Evolutionary conservation across 169 alveolate species (phyloP), one percentile per base, ranked within the genome.

Genomic region (Plasmodium sp.): DNA sequence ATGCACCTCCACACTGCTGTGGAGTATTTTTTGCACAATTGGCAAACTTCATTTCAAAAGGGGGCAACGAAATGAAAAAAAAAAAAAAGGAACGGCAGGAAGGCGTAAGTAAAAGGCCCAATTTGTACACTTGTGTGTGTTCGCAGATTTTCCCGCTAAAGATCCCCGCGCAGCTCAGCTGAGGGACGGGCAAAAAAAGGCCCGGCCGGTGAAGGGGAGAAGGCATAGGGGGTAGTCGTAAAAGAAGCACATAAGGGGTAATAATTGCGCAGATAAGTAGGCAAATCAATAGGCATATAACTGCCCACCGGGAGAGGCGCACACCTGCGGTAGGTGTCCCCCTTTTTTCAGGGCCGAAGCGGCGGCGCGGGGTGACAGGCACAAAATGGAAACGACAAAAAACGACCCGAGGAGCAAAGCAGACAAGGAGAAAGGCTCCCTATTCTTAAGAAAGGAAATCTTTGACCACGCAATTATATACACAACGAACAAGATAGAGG

Each of bases 401-500:
- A 22, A 39, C 7, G 27, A 31, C n/a, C 5, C n/a, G 14, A 22
- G 31, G 77, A 27, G 41, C 43, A 67, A 22, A 67, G 10, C 33
- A 67, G 39, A 67, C 33, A 67, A 67, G 39, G 39, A 27, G 27
- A 67, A 0, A 22, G 27, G 27, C 27, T 67, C 77, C 27, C 3
- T 88, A 41, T 88, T 88, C 62, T 79, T 88, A 58, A 77, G 94
- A 79, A 88, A 88, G 62, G 94, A 88, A 80, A 88, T 88, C 14
- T 88, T 88, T 45, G 94, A 88, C 73, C 94, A 88, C 62, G 94
- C 94, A 12, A 62, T 88, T 56, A 80, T 88, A 41, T 88, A 88
- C 39, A 88, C 94, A 0, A 88, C 90, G 3, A 88, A 58, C 67
- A 88, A 79, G 39, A 31, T 88, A 2, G 94, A 79, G 62, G 94